A percentile compares a stretch with the other conserved stretches of the same genome.
Conservation (phyloP, 805 yeast species). For the Pichia eremophila region DNA sequence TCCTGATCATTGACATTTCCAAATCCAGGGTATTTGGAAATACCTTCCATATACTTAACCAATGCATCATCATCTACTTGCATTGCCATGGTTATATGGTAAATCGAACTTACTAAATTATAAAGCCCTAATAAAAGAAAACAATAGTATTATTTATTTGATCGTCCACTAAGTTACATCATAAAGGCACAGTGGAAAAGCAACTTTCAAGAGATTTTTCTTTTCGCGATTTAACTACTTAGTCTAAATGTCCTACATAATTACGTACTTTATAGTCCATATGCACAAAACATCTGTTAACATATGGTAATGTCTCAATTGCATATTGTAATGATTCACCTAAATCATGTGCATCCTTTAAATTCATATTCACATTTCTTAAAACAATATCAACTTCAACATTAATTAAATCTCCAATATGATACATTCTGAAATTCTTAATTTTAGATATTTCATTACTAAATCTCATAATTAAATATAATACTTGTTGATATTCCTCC, state of each 20-base stretch:
- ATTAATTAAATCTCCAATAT: slow-evolving; percentile 66
- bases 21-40: background rate
- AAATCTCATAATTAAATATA: slow-evolving; percentile 60
- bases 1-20: background rate
- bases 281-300: slow-evolving; percentile 77
- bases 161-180: no score
- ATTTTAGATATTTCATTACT: slow-evolving; percentile 57
- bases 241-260: slow-evolving; percentile 28
- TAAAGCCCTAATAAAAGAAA: no score
- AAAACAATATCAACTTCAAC: slow-evolving; percentile 67
- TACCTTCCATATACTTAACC: background rate
- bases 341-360: slow-evolving; percentile 68
- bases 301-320: slow-evolving; percentile 64
- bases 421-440: slow-evolving; percentile 62
- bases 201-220: no score
- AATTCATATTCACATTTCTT: slow-evolving; percentile 37
- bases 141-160: no score
- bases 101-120: no score
- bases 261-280: slow-evolving; percentile 46
- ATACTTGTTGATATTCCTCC: slow-evolving; percentile 53
- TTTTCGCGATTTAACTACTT: background rate
- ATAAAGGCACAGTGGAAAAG: no score
- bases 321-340: slow-evolving; percentile 80
- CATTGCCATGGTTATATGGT: background rate
- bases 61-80: background rate